Percentiles rank a stretch among this genome's conserved stretches.
These are phyloP conservation scores for Tephrocybe sp. DNA, from an alignment of 768 basidiomycete genomes.

Conservation along the genomic window DNA sequence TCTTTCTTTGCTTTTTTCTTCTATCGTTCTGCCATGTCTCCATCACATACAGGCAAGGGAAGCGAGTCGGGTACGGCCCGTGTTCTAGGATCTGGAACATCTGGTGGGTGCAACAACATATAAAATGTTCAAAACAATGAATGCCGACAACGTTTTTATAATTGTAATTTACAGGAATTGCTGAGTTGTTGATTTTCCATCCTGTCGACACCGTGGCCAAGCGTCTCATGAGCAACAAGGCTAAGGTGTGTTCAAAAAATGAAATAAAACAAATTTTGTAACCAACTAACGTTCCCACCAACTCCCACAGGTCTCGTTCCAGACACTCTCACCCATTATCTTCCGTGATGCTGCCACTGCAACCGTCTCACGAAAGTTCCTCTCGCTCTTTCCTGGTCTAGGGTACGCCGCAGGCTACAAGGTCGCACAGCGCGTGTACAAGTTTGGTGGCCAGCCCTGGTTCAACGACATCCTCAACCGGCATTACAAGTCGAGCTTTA, in stretches of 20 bases:
- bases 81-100: conserved; percentile 87
- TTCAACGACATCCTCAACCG: conserved; percentile 89
- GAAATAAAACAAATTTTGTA: background rate
- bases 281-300: background rate
- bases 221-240: conserved; percentile 97
- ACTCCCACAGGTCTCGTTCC: conserved; percentile 53
- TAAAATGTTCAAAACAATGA: background rate
- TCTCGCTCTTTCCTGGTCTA: conserved; percentile 96
- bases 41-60: conserved; percentile 47
- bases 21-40: conserved; percentile 32
- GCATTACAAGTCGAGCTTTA: conserved; percentile 81
- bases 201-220: conserved; percentile 99
- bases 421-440: conserved; percentile 89
- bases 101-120: conserved; percentile 62
- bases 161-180: conserved; percentile 63
- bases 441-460: conserved; percentile 98
- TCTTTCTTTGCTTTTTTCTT: conserved; percentile 1
- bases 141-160: background rate
- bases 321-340: conserved; percentile 70
- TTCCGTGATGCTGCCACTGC: conserved; percentile 84
- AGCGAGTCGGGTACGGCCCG: conserved; percentile 90
- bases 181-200: conserved; percentile 93
- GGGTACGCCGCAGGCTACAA: conserved; percentile 99
- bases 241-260: conserved; percentile 46
- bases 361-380: conserved; percentile 60